phyloP scores from a whole-genome alignment of 2,329 filamentous ascomycete genomes.

The Stagonosporopsis vannaccii region DNA sequence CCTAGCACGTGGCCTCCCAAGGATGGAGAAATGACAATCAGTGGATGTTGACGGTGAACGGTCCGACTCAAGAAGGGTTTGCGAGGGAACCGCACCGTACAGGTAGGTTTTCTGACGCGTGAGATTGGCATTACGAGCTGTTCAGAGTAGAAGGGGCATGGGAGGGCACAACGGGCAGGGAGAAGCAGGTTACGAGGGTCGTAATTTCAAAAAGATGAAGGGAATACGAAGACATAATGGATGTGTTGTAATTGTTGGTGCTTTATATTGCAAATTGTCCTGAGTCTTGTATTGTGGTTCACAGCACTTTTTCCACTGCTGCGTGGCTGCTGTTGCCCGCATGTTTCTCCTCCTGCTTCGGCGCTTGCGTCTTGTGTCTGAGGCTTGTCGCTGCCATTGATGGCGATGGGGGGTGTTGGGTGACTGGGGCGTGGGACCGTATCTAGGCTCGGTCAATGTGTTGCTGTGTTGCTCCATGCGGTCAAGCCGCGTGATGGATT shows the following conservation, averaged over 20 bases:
- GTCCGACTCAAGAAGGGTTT: not conserved
- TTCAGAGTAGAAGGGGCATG: not conserved
- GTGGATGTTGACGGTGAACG: not conserved
- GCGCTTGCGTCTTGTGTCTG: not conserved
- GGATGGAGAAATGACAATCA: slow-evolving; percentile 1
- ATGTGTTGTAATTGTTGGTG: not conserved
- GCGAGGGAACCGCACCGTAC: not conserved
- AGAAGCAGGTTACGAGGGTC: not conserved
- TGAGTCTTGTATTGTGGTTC: not conserved
- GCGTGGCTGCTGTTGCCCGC: not conserved
- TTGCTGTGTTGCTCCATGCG: not conserved
- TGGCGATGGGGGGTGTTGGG: not conserved
- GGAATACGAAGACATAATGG: not conserved
- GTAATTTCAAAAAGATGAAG: no score
- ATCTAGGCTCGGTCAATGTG: not conserved
- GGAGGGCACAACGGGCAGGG: not conserved
- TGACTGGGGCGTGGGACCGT: not conserved
- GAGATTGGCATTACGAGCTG: not conserved
- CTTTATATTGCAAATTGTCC: not conserved
- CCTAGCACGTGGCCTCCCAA: slow-evolving; percentile 2
- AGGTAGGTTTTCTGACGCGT: not conserved
- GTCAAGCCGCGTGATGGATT: not conserved
- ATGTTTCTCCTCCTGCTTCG: not conserved
- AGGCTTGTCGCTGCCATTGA: not conserved
- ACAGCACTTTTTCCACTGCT: not conserved